Percentiles rank a stretch among this genome's conserved stretches.
Evolutionary conservation across 1,139 yeast species (phyloP).

Genomic region (Kazachstania sp.): DNA sequence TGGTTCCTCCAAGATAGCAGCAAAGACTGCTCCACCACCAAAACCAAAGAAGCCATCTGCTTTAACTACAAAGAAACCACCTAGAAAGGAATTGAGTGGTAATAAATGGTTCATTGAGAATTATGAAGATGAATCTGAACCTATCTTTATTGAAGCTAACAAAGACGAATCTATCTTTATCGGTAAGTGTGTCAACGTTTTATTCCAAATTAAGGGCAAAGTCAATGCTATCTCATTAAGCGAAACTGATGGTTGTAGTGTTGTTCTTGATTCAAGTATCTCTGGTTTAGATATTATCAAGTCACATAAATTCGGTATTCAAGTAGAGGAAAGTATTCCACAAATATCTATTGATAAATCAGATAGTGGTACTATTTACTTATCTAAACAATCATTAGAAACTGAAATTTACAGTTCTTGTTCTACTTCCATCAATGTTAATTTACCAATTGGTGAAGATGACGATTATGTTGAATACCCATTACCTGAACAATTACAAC

Average conservation of each 20-base stretch:
- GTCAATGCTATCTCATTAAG: conserved; percentile 81
- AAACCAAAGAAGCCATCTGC: conserved; percentile 68
- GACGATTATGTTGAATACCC: conserved; percentile 68
- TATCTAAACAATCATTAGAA: conserved; percentile 59
- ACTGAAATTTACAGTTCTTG: conserved; percentile 80
- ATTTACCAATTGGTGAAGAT: conserved; percentile 57
- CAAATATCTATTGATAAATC: conserved; percentile 81
- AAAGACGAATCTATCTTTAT: conserved; percentile 85
- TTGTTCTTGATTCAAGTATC: conserved; percentile 75
- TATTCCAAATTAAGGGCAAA: conserved; percentile 83
- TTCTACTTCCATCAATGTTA: conserved; percentile 75
- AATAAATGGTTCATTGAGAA: conserved; percentile 87
- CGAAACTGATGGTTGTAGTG: conserved; percentile 61
- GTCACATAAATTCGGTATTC: conserved; percentile 73
- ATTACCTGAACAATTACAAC: conserved; percentile 83
- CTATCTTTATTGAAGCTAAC: conserved; percentile 65
- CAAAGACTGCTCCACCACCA: conserved; percentile 33
- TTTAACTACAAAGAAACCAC: conserved; percentile 49
- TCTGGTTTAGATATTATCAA: conserved; percentile 86
- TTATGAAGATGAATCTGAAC: conserved; percentile 46
- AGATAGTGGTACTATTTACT: conserved; percentile 75
- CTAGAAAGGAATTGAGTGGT: conserved; percentile 72
- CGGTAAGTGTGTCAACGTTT: conserved; percentile 65
- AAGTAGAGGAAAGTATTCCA: conserved; percentile 71
- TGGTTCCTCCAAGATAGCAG: conserved; percentile 33